Evolutionary conservation across 2,329 filamentous ascomycete genomes (phyloP).

Genomic region (Sarocladium strictum): DNA sequence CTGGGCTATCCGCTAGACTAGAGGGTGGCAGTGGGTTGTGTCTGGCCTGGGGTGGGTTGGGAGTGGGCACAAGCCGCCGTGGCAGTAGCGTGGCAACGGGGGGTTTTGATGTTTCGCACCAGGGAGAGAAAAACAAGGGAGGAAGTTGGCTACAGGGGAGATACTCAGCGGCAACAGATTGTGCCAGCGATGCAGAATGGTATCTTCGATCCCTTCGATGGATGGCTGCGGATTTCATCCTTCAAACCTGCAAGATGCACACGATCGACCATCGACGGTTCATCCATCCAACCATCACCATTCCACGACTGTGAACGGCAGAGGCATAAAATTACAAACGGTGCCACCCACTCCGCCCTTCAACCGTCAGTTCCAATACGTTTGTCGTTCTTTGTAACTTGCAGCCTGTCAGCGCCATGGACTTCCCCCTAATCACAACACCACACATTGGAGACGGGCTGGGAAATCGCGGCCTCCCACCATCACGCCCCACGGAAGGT

Average conservation of each 20-base stretch:
- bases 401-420: too few species aligned
- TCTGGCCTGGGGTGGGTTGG: background rate
- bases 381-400: background rate
- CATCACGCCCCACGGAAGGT: too few species aligned
- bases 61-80: conserved; percentile 1
- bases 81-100: conserved; percentile 2
- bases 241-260: too few species aligned
- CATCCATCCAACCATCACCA: background rate
- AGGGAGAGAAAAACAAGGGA: background rate
- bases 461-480: too few species aligned
- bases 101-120: background rate
- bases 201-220: too few species aligned
- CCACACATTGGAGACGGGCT: too few species aligned
- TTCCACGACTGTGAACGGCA: background rate
- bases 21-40: background rate
- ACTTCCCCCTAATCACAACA: too few species aligned
- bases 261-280: background rate
- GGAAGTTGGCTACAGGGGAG: background rate
- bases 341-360: background rate
- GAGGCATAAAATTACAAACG: background rate
- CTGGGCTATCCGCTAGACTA: background rate
- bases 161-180: too few species aligned
- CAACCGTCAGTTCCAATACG: background rate
- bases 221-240: too few species aligned
- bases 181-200: too few species aligned